Evolutionary conservation across 1,284 basidiomycete species (phyloP).

Genomic region (Hortiboletus rubellus): DNA sequence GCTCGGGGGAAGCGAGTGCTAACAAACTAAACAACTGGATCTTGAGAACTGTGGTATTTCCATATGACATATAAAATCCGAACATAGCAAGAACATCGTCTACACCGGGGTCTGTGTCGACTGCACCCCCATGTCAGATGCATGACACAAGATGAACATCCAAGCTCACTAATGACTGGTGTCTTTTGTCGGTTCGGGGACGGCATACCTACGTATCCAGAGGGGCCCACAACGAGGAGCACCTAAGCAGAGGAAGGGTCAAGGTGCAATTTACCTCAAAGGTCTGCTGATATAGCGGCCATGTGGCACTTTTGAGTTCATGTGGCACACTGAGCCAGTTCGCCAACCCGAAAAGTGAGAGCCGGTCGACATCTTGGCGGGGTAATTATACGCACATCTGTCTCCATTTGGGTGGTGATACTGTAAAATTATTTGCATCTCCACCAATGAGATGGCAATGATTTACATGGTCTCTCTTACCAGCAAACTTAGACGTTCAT

Average conservation of each 20-base stretch:
- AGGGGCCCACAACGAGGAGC: not conserved
- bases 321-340: too few relatives aligned
- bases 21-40: constrained; percentile 47
- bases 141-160: not conserved
- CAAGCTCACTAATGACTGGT: constrained; percentile 59
- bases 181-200: constrained; percentile 23
- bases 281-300: too few relatives aligned
- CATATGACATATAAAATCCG: constrained; percentile 4
- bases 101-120: constrained; percentile 87
- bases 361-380: too few relatives aligned
- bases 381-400: too few relatives aligned
- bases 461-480: too few relatives aligned
- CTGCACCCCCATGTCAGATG: constrained; percentile 38
- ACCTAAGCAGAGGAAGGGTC: not conserved
- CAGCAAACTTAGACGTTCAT: too few relatives aligned
- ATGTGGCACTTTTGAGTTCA: too few relatives aligned
- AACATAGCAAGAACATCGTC: constrained; percentile 85
- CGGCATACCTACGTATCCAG: constrained; percentile 7
- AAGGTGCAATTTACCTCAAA: not conserved
- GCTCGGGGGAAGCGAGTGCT: constrained; percentile 72
- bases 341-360: too few relatives aligned
- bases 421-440: too few relatives aligned
- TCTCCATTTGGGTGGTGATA: too few relatives aligned
- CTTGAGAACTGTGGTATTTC: constrained; percentile 14
- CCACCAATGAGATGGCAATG: too few relatives aligned